These are phyloP conservation scores for Microbotryum saponariae DNA, from an alignment of 1,284 basidiomycete species.

Conservation along the genomic window DNA sequence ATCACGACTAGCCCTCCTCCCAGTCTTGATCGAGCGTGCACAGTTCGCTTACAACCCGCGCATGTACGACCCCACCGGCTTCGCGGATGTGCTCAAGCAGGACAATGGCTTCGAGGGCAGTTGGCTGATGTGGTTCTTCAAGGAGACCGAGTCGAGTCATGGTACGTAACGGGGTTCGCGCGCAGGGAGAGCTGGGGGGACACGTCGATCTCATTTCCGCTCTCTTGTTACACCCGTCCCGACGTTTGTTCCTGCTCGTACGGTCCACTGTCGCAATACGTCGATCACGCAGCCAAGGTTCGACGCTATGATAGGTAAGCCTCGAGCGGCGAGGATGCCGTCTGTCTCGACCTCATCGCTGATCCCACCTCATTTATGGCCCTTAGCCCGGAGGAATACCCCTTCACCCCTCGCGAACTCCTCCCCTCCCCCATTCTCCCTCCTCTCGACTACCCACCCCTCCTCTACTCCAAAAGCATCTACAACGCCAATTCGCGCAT, in stretches of 20 bases:
- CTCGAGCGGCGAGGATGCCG: neutral
- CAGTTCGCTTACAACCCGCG: slow-evolving; percentile 91
- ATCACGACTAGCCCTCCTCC: neutral
- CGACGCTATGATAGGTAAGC: slow-evolving; percentile 77
- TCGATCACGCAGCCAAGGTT: slow-evolving; percentile 63
- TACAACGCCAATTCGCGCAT: slow-evolving; percentile 86
- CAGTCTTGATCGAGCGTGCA: slow-evolving; percentile 83
- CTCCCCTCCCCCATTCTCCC: slow-evolving; percentile 78
- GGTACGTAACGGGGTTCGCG: slow-evolving; percentile 50
- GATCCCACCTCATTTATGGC: neutral
- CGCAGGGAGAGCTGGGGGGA: too few relatives aligned
- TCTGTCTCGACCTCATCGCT: neutral
- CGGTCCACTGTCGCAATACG: too few relatives aligned
- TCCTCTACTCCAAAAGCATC: slow-evolving; percentile 65
- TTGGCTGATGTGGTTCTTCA: slow-evolving; percentile 96
- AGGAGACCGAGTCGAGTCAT: slow-evolving; percentile 88
- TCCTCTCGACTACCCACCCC: slow-evolving; percentile 63
- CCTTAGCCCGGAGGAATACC: slow-evolving; percentile 87
- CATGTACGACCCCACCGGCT: slow-evolving; percentile 64
- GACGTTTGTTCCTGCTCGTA: neutral
- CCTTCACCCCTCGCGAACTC: slow-evolving; percentile 65
- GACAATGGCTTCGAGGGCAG: slow-evolving; percentile 67
- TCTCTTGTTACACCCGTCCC: neutral
- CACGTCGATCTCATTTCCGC: too few relatives aligned
- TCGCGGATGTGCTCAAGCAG: slow-evolving; percentile 57